A percentile compares a stretch with the other conserved stretches of the same genome.
These are phyloP conservation scores for Dothideomycetes sp. DNA, from an alignment of 2,329 filamentous ascomycete genomes.

Conservation along the genomic window DNA sequence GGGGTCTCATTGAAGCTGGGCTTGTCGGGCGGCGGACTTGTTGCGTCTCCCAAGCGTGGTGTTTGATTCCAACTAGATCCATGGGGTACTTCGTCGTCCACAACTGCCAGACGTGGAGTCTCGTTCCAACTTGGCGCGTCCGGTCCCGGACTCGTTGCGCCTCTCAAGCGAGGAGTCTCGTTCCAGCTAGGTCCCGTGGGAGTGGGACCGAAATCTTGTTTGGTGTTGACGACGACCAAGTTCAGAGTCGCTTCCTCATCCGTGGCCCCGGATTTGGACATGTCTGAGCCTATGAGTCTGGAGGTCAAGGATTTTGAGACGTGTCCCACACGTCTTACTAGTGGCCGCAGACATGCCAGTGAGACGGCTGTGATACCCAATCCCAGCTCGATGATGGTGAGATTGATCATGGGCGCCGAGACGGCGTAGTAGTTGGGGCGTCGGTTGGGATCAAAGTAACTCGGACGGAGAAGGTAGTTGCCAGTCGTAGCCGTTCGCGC, in stretches of 20 bases:
- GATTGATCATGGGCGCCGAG: background rate
- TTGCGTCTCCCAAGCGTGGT: background rate
- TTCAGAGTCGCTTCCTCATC: constrained; percentile 1
- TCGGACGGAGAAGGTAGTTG: background rate
- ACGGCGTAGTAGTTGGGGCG: background rate
- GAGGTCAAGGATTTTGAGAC: background rate
- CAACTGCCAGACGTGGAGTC: no score
- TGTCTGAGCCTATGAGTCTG: background rate
- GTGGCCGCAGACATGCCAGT: constrained; percentile 5
- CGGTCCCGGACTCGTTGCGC: background rate
- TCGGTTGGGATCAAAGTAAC: background rate
- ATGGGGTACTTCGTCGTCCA: no score
- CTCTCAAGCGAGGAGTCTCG: background rate
- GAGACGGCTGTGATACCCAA: background rate
- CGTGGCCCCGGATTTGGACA: background rate
- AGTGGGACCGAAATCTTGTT: background rate
- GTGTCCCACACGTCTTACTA: background rate
- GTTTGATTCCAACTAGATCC: constrained; percentile 1
- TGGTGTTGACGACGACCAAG: background rate
- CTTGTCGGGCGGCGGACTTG: background rate
- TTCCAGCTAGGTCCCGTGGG: constrained; percentile 1
- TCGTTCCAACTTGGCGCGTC: no score
- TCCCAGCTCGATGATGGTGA: background rate
- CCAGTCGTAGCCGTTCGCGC: background rate
- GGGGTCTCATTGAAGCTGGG: no score